These are phyloP conservation scores for Termitomyces sp. DNA, from an alignment of 768 basidiomycete species.

Conservation along the genomic window DNA sequence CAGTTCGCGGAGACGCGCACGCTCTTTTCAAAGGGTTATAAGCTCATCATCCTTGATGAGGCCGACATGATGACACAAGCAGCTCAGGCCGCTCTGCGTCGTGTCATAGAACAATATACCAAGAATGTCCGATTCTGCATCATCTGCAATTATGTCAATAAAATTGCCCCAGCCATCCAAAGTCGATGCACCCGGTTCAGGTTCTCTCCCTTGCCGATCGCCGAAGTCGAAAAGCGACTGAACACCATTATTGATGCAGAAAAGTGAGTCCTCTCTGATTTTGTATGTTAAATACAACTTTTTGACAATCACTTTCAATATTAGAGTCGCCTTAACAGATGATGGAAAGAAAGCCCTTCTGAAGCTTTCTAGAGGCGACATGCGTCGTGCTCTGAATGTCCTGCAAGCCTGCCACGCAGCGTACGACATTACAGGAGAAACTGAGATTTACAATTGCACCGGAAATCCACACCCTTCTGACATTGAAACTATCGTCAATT, in stretches of 20 bases:
- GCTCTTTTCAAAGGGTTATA: slow-evolving; percentile 88
- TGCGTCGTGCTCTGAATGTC: slow-evolving; percentile 94
- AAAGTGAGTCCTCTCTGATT: slow-evolving; percentile 45
- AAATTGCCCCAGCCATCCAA: slow-evolving; percentile 97
- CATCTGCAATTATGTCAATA: slow-evolving; percentile 99
- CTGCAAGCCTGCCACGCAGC: slow-evolving; percentile 98
- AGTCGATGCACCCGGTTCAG: slow-evolving; percentile 97
- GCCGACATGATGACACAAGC: slow-evolving; percentile 99
- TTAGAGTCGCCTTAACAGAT: slow-evolving; percentile 78
- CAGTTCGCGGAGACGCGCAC: slow-evolving; percentile 97
- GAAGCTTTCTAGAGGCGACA: slow-evolving; percentile 95
- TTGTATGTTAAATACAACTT: not conserved
- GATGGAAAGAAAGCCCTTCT: slow-evolving; percentile 89
- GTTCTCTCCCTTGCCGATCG: slow-evolving; percentile 87
- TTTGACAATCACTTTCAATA: not conserved
- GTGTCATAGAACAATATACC: slow-evolving; percentile 98
- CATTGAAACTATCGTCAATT: slow-evolving; percentile 89
- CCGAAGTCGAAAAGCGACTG: slow-evolving; percentile 83
- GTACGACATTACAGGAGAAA: slow-evolving; percentile 84
- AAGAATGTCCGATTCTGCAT: slow-evolving; percentile 99
- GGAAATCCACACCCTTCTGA: slow-evolving; percentile 95
- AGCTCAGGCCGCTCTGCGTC: slow-evolving; percentile 93
- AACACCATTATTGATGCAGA: slow-evolving; percentile 78
- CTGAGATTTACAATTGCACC: slow-evolving; percentile 94
- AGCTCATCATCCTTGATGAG: slow-evolving; percentile 96